These are phyloP conservation scores for Candida mattraensis DNA, from an alignment of 805 yeast genomes.

Conservation along the genomic window DNA sequence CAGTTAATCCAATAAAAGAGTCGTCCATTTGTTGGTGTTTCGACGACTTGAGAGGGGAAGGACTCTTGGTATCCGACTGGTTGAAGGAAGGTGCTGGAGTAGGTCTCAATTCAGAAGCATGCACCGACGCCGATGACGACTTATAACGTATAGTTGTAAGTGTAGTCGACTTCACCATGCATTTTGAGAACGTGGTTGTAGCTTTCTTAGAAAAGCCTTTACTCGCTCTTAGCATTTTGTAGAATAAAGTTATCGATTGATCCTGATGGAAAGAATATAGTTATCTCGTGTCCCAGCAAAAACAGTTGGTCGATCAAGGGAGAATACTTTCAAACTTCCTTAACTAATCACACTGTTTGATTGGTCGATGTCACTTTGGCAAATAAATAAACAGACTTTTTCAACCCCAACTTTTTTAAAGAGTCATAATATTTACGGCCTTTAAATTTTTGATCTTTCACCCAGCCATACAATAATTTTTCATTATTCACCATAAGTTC, in stretches of 20 bases:
- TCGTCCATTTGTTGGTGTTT: conserved; percentile 55
- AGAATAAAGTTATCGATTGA: too few relatives aligned
- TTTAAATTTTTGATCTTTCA: conserved; percentile 2
- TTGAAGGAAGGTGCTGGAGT: conserved; percentile 54
- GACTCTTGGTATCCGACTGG: conserved; percentile 26
- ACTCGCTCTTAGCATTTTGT: conserved; percentile 8
- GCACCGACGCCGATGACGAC: conserved; percentile 24
- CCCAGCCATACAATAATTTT: not conserved
- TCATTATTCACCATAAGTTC: not conserved
- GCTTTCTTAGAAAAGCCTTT: conserved; percentile 10
- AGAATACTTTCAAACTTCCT: too few relatives aligned
- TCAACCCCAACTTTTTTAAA: too few relatives aligned
- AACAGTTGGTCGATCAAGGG: too few relatives aligned
- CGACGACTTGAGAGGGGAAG: conserved; percentile 17
- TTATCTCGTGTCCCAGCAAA: too few relatives aligned
- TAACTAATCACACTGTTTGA: too few relatives aligned
- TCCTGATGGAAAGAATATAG: too few relatives aligned
- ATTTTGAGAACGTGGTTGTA: not conserved
- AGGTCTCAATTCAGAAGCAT: conserved; percentile 24
- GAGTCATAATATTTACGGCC: too few relatives aligned
- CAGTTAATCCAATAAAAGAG: conserved; percentile 92
- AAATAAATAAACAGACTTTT: too few relatives aligned
- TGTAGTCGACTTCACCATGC: conserved; percentile 1
- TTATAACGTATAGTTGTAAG: conserved; percentile 17
- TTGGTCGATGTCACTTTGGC: too few relatives aligned